Percentiles rank a stretch among this genome's conserved stretches.
Conservation (phyloP, 306 rosid genomes). For the Trifolium dubium region DNA sequence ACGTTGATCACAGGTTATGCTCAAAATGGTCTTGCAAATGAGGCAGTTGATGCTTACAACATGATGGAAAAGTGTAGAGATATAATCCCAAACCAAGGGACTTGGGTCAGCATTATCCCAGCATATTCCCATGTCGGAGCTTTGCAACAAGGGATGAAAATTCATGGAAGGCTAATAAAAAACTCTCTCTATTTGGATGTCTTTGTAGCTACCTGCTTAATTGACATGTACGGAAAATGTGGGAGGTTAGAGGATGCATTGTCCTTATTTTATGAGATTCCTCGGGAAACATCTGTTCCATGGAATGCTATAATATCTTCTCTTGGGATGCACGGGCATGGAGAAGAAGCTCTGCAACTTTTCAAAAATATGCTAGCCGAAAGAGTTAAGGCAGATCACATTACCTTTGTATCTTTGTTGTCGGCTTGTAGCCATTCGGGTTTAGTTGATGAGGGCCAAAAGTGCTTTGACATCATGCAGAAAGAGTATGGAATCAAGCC, state of each 20-base stretch:
- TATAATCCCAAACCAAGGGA: conserved; percentile 52
- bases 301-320: conserved; percentile 59
- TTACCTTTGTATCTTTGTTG: conserved; percentile 53
- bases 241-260: conserved; percentile 43
- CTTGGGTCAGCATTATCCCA: conserved; percentile 63
- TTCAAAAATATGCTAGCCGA: conserved; percentile 53
- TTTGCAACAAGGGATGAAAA: conserved; percentile 56
- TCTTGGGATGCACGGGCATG: conserved; percentile 56
- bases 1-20: conserved; percentile 54
- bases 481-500: conserved; percentile 47
- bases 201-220: conserved; percentile 57
- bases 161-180: conserved; percentile 51
- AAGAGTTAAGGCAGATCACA: conserved; percentile 49
- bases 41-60: conserved; percentile 48
- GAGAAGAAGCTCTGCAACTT: conserved; percentile 45
- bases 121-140: conserved; percentile 62
- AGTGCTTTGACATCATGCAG: conserved; percentile 54
- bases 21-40: conserved; percentile 61
- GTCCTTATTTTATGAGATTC: conserved; percentile 51
- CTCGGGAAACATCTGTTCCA: conserved; percentile 47
- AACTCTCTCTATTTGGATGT: conserved; percentile 48
- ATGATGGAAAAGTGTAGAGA: conserved; percentile 45
- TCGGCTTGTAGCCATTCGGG: conserved; percentile 61
- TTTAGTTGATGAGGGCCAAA: conserved; percentile 50
- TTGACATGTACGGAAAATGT: conserved; percentile 36